Evolutionary conservation across 139 green algal species (phyloP).

Genomic region (Diplosphaera chodatii): DNA sequence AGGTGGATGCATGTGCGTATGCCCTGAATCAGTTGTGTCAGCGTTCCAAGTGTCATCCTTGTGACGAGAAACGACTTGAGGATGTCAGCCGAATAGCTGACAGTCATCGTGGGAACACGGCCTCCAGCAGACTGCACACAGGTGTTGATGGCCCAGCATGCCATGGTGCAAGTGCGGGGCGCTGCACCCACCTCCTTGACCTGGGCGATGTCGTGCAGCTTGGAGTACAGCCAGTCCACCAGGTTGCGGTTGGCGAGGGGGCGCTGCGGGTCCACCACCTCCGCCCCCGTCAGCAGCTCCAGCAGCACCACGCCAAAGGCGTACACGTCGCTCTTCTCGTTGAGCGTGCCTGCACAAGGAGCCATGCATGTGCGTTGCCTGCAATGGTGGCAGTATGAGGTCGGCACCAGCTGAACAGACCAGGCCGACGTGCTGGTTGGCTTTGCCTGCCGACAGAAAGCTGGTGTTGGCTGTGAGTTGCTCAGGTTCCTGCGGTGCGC

Average conservation of each 20-base stretch:
- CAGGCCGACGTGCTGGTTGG: neutral
- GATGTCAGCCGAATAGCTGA: neutral
- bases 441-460: too few relatives aligned
- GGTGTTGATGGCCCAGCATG: too few relatives aligned
- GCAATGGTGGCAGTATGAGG: too few relatives aligned
- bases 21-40: neutral
- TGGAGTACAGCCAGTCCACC: constrained; percentile 30
- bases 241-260: constrained; percentile 27
- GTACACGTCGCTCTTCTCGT: constrained; percentile 48
- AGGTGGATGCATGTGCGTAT: neutral
- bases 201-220: constrained; percentile 1
- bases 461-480: too few relatives aligned
- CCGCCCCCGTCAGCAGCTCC: constrained; percentile 46
- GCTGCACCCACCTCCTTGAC: neutral
- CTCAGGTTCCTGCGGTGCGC: too few relatives aligned
- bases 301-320: constrained; percentile 49
- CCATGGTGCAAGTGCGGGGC: neutral
- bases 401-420: too few relatives aligned
- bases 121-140: too few relatives aligned
- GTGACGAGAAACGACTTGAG: too few relatives aligned
- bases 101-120: too few relatives aligned
- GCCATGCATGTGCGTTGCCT: too few relatives aligned
- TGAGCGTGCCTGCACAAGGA: constrained; percentile 29
- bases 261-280: constrained; percentile 33
- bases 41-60: too few relatives aligned